A percentile compares a stretch with the other conserved stretches of the same genome.
These are phyloP conservation scores for Vinca minor DNA, from an alignment of 257 asterid species.

Conservation along the genomic window DNA sequence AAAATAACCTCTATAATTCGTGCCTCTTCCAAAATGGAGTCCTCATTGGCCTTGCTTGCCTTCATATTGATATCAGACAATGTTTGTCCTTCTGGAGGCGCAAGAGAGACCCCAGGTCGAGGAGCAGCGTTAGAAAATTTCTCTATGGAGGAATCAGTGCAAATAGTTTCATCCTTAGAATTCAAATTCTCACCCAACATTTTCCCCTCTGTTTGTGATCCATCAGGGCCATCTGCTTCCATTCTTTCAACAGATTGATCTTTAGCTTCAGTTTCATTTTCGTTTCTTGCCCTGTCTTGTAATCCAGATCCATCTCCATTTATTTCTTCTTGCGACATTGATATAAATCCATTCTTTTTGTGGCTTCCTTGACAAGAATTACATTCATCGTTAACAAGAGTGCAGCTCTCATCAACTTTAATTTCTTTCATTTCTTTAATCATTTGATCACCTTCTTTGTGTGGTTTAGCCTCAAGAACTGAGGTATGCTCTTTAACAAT, in stretches of 20 bases:
- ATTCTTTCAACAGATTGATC: conserved; percentile 27
- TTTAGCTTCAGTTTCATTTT: conserved; percentile 25
- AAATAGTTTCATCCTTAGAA: conserved; percentile 25
- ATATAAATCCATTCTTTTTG: conserved; percentile 30
- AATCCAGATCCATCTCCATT: conserved; percentile 30
- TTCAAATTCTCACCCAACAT: conserved; percentile 26
- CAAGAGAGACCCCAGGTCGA: conserved; percentile 27
- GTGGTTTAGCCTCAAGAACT: conserved; percentile 22
- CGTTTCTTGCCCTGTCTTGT: conserved; percentile 25
- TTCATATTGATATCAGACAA: conserved; percentile 26
- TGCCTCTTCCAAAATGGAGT: conserved; percentile 79
- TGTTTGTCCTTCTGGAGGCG: conserved; percentile 32
- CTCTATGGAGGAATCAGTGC: conserved; percentile 17
- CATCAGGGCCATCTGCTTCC: conserved; percentile 27
- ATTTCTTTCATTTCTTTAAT: conserved; percentile 35
- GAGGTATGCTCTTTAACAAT: conserved; percentile 23
- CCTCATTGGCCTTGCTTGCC: conserved; percentile 54
- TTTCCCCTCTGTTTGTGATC: conserved; percentile 36
- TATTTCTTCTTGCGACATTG: conserved; percentile 27
- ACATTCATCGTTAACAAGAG: conserved; percentile 25
- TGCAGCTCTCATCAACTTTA: conserved; percentile 29
- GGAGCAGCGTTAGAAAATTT: conserved; percentile 30
- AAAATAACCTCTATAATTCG: conserved; percentile 62
- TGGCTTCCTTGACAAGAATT: conserved; percentile 32
- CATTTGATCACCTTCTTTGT: conserved; percentile 27